Percentiles rank a stretch among this genome's conserved stretches.
These are phyloP conservation scores for Aspergillus sparsus DNA, from an alignment of 495 filamentous ascomycete genomes.

Conservation along the genomic window DNA sequence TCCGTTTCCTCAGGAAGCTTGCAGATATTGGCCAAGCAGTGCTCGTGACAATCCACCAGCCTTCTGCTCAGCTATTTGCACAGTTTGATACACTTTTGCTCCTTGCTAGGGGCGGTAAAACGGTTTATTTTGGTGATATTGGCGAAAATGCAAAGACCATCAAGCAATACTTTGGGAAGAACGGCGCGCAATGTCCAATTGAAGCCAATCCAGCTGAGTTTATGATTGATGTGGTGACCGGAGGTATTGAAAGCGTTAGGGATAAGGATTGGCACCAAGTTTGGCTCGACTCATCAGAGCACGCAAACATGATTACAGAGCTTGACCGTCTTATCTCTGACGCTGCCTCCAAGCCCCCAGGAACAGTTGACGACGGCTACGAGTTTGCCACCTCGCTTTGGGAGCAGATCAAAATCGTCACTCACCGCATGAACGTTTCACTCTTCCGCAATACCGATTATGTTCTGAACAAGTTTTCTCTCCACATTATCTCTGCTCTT, in stretches of 20 bases:
- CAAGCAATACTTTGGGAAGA: constrained; percentile 74
- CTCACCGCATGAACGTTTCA: constrained; percentile 57
- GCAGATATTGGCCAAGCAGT: constrained; percentile 69
- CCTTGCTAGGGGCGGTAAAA: constrained; percentile 66
- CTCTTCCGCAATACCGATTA: constrained; percentile 66
- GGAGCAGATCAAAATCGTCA: constrained; percentile 58
- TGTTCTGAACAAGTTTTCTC: constrained; percentile 60
- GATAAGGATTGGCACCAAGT: constrained; percentile 61
- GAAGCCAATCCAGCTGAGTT: constrained; percentile 83
- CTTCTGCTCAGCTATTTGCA: constrained; percentile 67
- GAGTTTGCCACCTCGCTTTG: constrained; percentile 62
- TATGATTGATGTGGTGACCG: constrained; percentile 81
- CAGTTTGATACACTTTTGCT: constrained; percentile 72
- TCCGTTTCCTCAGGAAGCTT: constrained; percentile 63
- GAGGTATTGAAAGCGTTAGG: constrained; percentile 27
- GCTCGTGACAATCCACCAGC: constrained; percentile 75
- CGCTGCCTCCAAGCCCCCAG: constrained; percentile 34
- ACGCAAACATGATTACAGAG: constrained; percentile 45
- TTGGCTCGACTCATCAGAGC: constrained; percentile 60
- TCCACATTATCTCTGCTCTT: constrained; percentile 39
- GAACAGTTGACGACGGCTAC: constrained; percentile 37
- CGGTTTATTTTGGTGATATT: constrained; percentile 70
- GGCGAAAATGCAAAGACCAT: constrained; percentile 51
- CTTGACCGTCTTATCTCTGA: constrained; percentile 56
- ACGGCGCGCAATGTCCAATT: constrained; percentile 70